phyloP scores from a whole-genome alignment of 1,284 basidiomycete genomes.

The Pisolithus thermaeus region DNA sequence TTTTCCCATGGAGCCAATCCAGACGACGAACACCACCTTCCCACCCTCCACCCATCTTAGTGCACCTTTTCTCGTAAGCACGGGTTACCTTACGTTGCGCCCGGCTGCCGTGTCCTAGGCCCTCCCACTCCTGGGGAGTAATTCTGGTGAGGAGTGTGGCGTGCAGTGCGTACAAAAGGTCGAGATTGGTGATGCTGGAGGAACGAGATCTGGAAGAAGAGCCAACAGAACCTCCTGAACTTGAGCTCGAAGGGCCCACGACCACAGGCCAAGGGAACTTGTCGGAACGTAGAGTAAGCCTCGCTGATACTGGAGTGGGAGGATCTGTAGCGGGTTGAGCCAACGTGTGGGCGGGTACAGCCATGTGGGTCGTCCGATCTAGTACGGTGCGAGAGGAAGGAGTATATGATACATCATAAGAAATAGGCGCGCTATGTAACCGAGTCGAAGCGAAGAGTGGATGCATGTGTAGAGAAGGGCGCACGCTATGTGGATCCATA shows the following conservation, averaged over 20 bases:
- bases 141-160: constrained; percentile 50
- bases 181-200: constrained; percentile 49
- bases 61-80: constrained; percentile 59
- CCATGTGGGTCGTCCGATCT: constrained; percentile 45
- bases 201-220: constrained; percentile 32
- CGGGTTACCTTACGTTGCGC: constrained; percentile 49
- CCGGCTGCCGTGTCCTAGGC: constrained; percentile 47
- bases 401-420: constrained; percentile 53
- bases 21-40: constrained; percentile 59
- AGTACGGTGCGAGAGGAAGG: constrained; percentile 55
- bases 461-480: constrained; percentile 51
- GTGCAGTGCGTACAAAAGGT: constrained; percentile 57
- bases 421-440: constrained; percentile 50
- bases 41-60: constrained; percentile 58
- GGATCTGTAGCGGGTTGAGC: constrained; percentile 62
- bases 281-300: constrained; percentile 51
- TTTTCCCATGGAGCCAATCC: constrained; percentile 62
- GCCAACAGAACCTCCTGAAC: constrained; percentile 12
- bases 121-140: constrained; percentile 59
- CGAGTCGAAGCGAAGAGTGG: constrained; percentile 53
- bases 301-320: constrained; percentile 36
- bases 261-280: constrained; percentile 59
- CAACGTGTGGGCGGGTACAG: constrained; percentile 54
- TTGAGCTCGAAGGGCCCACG: constrained; percentile 32
- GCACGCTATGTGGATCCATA: constrained; percentile 17